These are phyloP conservation scores for Xylaria digitata DNA, from an alignment of 2,329 filamentous ascomycete species.

Conservation along the genomic window DNA sequence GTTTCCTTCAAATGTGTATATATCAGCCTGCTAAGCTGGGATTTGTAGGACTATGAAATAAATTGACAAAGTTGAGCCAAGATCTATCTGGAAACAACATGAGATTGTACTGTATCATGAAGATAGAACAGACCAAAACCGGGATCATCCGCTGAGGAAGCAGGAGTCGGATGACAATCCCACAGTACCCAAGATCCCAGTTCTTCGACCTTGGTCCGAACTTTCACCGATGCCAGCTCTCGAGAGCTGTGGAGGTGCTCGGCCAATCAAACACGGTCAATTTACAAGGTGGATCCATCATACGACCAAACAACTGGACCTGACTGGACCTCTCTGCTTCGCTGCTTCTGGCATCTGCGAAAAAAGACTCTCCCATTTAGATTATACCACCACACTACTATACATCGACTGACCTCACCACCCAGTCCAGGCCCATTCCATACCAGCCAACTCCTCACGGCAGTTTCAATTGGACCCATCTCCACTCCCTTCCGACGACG, in stretches of 20 bases:
- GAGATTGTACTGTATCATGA: not conserved
- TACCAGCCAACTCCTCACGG: conserved; percentile 37
- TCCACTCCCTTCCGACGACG: conserved; percentile 41
- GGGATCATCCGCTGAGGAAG: not conserved
- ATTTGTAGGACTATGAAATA: not conserved
- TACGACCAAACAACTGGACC: conserved; percentile 42
- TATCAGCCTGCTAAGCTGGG: no score
- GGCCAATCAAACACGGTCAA: conserved; percentile 34
- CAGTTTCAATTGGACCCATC: conserved; percentile 45
- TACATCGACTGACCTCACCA: conserved; percentile 26
- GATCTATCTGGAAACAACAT: not conserved
- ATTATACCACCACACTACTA: conserved; percentile 1
- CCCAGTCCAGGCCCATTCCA: conserved; percentile 23
- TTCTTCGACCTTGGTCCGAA: conserved; percentile 39
- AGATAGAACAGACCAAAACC: not conserved
- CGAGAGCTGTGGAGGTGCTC: conserved; percentile 28
- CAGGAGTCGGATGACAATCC: not conserved
- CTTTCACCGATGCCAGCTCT: conserved; percentile 40
- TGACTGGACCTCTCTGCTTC: conserved; percentile 26
- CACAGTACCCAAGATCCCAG: not conserved
- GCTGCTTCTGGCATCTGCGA: conserved; percentile 39
- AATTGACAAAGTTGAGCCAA: not conserved
- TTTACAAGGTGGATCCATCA: conserved; percentile 44
- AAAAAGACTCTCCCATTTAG: conserved; percentile 45
- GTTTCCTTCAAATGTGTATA: no score